Conservation (phyloP, 2,329 filamentous ascomycete genomes). For the Trichophyton rubrum region DNA sequence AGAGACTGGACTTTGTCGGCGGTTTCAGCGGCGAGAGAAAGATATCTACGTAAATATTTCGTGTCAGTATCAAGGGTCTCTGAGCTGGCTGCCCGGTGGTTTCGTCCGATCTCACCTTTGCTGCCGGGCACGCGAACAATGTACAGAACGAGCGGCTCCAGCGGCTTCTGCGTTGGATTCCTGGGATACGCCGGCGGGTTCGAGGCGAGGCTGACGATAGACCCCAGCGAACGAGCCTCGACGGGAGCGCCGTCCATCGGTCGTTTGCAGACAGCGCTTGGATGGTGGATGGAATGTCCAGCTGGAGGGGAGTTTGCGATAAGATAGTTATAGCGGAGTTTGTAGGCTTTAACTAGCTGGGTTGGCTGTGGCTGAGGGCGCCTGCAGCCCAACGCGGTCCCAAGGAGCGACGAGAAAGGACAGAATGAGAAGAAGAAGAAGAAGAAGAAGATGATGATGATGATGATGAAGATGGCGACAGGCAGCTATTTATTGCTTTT, state of each 20-base stretch:
- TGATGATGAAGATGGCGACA: no score
- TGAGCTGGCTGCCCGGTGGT: neutral
- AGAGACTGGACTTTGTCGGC: constrained; percentile 68
- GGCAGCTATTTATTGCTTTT: constrained; percentile 2
- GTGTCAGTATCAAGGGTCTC: neutral
- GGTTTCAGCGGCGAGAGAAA: constrained; percentile 88
- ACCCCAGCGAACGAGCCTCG: constrained; percentile 72
- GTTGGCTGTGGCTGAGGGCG: neutral
- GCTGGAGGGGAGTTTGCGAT: constrained; percentile 1
- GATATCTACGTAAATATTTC: constrained; percentile 48
- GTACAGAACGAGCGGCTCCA: constrained; percentile 69
- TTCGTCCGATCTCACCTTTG: constrained; percentile 42
- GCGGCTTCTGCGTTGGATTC: constrained; percentile 55
- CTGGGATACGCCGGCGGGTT: constrained; percentile 79
- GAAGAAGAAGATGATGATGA: neutral
- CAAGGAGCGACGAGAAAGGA: neutral
- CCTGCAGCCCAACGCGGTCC: neutral
- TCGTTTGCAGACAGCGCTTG: neutral
- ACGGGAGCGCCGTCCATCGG: constrained; percentile 24
- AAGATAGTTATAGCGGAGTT: neutral
- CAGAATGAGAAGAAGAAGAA: neutral
- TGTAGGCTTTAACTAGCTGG: neutral
- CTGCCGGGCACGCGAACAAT: constrained; percentile 88
- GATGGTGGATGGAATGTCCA: neutral
- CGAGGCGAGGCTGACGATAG: constrained; percentile 65